Evolutionary conservation across 2,329 filamentous ascomycete species (phyloP).

Genomic region (Claviceps capensis): DNA sequence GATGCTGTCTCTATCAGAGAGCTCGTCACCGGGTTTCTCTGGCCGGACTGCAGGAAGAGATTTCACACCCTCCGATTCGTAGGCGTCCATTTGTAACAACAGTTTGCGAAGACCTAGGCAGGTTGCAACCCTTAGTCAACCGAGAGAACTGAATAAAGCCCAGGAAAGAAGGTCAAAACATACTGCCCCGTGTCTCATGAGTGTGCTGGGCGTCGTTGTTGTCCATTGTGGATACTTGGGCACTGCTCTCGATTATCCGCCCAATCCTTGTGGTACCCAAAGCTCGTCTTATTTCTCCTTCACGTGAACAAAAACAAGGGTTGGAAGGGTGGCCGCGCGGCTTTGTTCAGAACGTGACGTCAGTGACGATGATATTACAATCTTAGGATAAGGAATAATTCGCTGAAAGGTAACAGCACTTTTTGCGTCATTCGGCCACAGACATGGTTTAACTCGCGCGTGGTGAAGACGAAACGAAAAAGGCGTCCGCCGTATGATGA

Average conservation of each 20-base stretch:
- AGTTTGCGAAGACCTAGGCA: background rate
- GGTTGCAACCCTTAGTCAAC: too few species aligned
- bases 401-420: too few species aligned
- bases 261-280: background rate
- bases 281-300: background rate
- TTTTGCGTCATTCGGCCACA: too few species aligned
- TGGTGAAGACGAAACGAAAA: too few species aligned
- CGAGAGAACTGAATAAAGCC: background rate
- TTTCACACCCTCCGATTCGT: background rate
- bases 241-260: background rate
- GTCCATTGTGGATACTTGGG: constrained; percentile 1
- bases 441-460: too few species aligned
- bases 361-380: too few species aligned
- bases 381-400: too few species aligned
- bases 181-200: constrained; percentile 2
- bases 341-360: too few species aligned
- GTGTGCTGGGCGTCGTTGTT: background rate
- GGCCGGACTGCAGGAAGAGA: background rate
- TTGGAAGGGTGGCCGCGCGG: too few species aligned
- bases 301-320: background rate
- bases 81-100: background rate
- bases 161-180: background rate
- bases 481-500: too few species aligned
- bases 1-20: background rate
- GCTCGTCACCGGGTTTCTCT: background rate